phyloP scores from a whole-genome alignment of 805 yeast species.

The Metschnikowia baotianmanensis region DNA sequence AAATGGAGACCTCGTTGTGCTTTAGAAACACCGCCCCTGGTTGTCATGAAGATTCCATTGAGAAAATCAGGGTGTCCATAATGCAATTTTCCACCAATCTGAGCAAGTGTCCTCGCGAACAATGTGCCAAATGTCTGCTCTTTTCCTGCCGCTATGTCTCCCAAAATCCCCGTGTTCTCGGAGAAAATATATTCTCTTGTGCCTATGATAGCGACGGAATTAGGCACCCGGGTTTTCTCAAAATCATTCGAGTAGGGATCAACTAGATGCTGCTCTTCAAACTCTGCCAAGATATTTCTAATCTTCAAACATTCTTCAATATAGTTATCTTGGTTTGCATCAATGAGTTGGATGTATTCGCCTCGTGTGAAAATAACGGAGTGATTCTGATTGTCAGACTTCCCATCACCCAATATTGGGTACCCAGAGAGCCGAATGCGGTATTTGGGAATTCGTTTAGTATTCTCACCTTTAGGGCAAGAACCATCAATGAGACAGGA shows the following conservation, averaged over 20 bases:
- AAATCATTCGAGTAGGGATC: constrained; percentile 14
- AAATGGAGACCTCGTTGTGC: constrained; percentile 84
- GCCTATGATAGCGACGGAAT: constrained; percentile 71
- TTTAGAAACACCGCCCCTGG: constrained; percentile 86
- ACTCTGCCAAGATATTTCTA: constrained; percentile 78
- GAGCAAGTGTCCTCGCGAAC: constrained; percentile 79
- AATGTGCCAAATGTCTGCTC: constrained; percentile 87
- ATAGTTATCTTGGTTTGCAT: constrained; percentile 85
- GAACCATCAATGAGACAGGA: constrained; percentile 81
- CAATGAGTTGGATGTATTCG: constrained; percentile 79
- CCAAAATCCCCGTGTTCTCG: constrained; percentile 79
- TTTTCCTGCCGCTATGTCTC: constrained; percentile 89
- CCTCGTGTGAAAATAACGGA: constrained; percentile 78
- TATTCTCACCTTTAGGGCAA: constrained; percentile 57
- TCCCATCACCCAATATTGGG: constrained; percentile 86
- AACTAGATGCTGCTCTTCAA: constrained; percentile 55
- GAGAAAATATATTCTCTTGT: constrained; percentile 87
- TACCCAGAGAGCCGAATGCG: constrained; percentile 79
- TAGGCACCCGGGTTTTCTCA: constrained; percentile 24
- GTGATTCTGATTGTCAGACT: constrained; percentile 84
- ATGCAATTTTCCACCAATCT: constrained; percentile 82
- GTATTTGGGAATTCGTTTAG: constrained; percentile 63
- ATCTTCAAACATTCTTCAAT: constrained; percentile 82
- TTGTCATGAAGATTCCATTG: constrained; percentile 71
- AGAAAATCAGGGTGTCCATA: constrained; percentile 89